A percentile compares a stretch with the other conserved stretches of the same genome.
Evolutionary conservation across 1,284 basidiomycete species (phyloP).

Genomic region (Trametes versicolor): DNA sequence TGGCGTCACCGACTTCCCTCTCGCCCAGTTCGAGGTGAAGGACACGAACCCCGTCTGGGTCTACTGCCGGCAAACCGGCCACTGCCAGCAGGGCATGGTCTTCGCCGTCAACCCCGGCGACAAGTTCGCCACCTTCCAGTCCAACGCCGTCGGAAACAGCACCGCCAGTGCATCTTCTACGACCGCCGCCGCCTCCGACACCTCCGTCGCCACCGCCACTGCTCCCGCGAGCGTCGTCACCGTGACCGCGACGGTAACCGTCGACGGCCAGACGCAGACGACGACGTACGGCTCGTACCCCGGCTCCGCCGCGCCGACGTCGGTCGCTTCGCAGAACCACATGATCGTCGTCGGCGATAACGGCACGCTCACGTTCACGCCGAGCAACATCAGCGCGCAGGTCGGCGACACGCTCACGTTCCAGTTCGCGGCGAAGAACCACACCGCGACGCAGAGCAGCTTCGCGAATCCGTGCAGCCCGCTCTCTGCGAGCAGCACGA

Average conservation of each 20-base stretch:
- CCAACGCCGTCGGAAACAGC: constrained; percentile 53
- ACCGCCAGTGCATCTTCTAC: constrained; percentile 37
- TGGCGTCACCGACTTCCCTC: constrained; percentile 55
- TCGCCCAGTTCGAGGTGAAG: constrained; percentile 53
- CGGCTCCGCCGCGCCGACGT: constrained; percentile 37
- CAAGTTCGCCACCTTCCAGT: constrained; percentile 62
- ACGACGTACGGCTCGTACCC: constrained; percentile 49
- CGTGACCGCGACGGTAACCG: constrained; percentile 50
- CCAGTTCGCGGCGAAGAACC: constrained; percentile 60
- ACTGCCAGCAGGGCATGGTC: constrained; percentile 69
- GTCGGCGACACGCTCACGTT: constrained; percentile 71
- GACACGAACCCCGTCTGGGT: constrained; percentile 68
- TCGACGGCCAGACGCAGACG: constrained; percentile 40
- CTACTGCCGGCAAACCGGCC: constrained; percentile 56
- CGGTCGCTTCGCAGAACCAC: constrained; percentile 49
- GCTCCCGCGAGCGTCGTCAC: constrained; percentile 37
- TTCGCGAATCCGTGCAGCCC: constrained; percentile 64
- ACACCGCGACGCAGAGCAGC: constrained; percentile 64
- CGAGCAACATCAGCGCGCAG: constrained; percentile 63
- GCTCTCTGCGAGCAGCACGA: constrained; percentile 57
- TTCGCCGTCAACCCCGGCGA: constrained; percentile 69
- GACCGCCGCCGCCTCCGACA: constrained; percentile 38
- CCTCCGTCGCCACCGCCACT: constrained; percentile 36
- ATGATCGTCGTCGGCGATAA: constrained; percentile 58
- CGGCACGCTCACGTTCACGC: constrained; percentile 56